These are phyloP conservation scores for Crithidia bombi DNA, from an alignment of 208 protist species.

Conservation along the genomic window DNA sequence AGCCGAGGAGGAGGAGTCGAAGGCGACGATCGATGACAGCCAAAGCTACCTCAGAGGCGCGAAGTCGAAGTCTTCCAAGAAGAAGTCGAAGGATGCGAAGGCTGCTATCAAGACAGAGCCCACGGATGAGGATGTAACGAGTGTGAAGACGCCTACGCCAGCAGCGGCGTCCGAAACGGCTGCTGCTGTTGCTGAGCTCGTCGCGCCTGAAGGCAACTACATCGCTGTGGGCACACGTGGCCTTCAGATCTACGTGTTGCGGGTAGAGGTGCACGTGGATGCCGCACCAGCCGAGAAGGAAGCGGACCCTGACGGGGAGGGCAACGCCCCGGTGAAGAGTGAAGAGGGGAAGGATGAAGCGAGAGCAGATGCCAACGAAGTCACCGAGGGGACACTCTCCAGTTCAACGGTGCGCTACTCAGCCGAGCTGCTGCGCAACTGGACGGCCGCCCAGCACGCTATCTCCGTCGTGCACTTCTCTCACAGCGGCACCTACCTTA, in stretches of 20 bases:
- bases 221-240: slow-evolving; percentile 80
- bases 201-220: slow-evolving; percentile 67
- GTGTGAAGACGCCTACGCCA: background rate
- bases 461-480: slow-evolving; percentile 86
- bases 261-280: slow-evolving; percentile 47
- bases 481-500: slow-evolving; percentile 62
- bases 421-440: slow-evolving; percentile 56
- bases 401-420: slow-evolving; percentile 39
- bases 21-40: background rate
- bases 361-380: background rate
- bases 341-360: slow-evolving; percentile 2
- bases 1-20: background rate
- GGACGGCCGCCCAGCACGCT: slow-evolving; percentile 89
- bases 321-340: background rate
- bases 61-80: slow-evolving; percentile 1
- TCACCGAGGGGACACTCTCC: background rate
- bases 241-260: slow-evolving; percentile 83
- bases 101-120: slow-evolving; percentile 10
- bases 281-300: background rate
- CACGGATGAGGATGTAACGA: slow-evolving; percentile 16
- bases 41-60: background rate
- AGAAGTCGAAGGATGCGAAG: slow-evolving; percentile 7
- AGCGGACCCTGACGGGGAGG: background rate
- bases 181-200: slow-evolving; percentile 21
- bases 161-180: background rate